A percentile compares a stretch with the other conserved stretches of the same genome.
These are phyloP conservation scores for Trametes villosa DNA, from an alignment of 768 basidiomycete species.

Conservation along the genomic window DNA sequence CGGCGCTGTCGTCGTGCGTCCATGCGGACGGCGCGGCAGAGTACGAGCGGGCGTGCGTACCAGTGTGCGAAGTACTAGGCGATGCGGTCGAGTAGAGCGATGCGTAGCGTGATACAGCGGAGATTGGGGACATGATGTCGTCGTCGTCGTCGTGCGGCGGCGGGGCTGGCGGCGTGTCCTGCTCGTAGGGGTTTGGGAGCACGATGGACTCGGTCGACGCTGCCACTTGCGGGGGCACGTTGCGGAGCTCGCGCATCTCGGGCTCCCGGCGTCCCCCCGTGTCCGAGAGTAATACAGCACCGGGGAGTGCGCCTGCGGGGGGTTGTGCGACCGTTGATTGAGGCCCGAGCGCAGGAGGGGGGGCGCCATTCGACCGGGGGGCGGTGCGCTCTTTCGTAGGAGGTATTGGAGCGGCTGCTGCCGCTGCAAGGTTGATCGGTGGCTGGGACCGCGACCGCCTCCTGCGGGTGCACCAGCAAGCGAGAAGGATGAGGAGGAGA, in stretches of 20 bases:
- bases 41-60: not conserved
- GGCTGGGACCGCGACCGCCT: not conserved
- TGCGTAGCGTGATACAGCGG: not conserved
- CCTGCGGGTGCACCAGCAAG: conserved; percentile 16
- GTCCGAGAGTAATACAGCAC: not conserved
- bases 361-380: not conserved
- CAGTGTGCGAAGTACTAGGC: no score
- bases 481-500: conserved; percentile 12
- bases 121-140: not conserved
- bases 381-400: conserved; percentile 5
- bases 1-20: conserved; percentile 19
- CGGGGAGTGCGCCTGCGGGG: not conserved
- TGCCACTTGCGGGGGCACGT: not conserved
- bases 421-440: not conserved
- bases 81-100: conserved; percentile 5
- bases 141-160: conserved; percentile 11
- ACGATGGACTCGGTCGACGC: not conserved
- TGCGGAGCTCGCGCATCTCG: not conserved
- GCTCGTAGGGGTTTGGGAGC: conserved; percentile 22
- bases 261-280: not conserved
- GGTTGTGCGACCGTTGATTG: not conserved
- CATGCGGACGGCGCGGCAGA: conserved; percentile 20
- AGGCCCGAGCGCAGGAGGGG: not conserved
- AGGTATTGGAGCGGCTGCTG: not conserved
- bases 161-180: conserved; percentile 13